Evolutionary conservation across 208 protist genomes (phyloP).

Genomic region (Leishmania gerbilli): DNA sequence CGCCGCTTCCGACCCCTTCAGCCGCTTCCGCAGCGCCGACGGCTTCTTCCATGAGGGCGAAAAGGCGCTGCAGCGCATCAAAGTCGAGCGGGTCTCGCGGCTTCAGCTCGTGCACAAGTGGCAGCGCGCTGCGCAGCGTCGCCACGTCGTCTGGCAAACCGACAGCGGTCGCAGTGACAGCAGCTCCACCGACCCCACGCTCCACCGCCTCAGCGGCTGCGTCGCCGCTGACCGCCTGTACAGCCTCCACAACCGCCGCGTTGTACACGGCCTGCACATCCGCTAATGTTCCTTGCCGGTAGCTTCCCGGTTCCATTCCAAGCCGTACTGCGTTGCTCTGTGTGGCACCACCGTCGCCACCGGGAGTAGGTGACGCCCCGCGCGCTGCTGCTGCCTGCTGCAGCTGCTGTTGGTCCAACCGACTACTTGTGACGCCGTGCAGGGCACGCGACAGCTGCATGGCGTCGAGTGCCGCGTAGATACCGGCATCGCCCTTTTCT

Average conservation of each 20-base stretch:
- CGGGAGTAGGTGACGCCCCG: background rate
- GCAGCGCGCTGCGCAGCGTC: slow-evolving; percentile 38
- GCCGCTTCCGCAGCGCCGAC: background rate
- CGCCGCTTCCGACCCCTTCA: background rate
- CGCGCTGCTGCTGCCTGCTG: slow-evolving; percentile 3
- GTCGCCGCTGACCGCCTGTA: slow-evolving; percentile 1
- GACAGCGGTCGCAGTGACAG: slow-evolving; percentile 37
- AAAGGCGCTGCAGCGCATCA: slow-evolving; percentile 59
- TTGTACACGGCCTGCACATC: slow-evolving; percentile 19
- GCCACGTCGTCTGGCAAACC: slow-evolving; percentile 54
- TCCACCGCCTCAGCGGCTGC: slow-evolving; percentile 1
- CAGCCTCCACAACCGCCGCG: slow-evolving; percentile 10
- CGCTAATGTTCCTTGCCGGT: slow-evolving; percentile 1
- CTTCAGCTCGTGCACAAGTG: slow-evolving; percentile 52
- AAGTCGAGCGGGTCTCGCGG: slow-evolving; percentile 57
- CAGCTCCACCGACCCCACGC: slow-evolving; percentile 24
- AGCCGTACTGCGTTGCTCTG: slow-evolving; percentile 12
- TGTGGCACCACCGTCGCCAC: background rate
- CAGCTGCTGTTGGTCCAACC: slow-evolving; percentile 32
- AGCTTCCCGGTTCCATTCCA: slow-evolving; percentile 24
- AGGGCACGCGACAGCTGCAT: slow-evolving; percentile 58
- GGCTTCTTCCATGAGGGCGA: slow-evolving; percentile 38
- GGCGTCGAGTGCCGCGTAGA: slow-evolving; percentile 80
- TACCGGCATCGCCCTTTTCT: slow-evolving; percentile 72
- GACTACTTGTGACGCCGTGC: slow-evolving; percentile 64